Evolutionary conservation across 371 early-diverging fungal species (phyloP), one percentile per base, ranked within the genome.

Genomic region (Syncephalastrum contaminatum): DNA sequence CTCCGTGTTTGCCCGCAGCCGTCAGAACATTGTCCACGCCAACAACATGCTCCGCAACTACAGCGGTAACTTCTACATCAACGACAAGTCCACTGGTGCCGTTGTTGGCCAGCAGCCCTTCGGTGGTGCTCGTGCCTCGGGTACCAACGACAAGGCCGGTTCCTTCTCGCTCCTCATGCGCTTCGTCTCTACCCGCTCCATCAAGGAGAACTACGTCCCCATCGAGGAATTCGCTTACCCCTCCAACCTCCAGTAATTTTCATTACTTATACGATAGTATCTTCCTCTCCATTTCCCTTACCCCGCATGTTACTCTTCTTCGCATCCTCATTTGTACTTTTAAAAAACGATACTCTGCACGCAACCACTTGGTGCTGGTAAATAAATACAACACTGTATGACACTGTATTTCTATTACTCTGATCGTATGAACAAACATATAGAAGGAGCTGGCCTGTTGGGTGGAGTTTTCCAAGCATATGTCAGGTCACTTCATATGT

Each of bases 111-210:
- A 98, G 74, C 98, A 98, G 79, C 94, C 98, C 18, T 96, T 98
- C 70, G 99, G 99, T 59, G 98, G 99, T 63, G 88, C 86, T 59
- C 87, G 96, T 62, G 91, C 85, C 30, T 95, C 95, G 10, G 98
- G 99, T 56, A 98, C 99, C 24, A 97, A 98, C 73, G 99, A 98
- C 73, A 98, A 98, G 88, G 97, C 97, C 21, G 99, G 99, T 53
- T 83, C 82, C 70, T 81, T 63, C 55, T 70, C 74, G 46, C 59
- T 81, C 48, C 57, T 77, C 49, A 60, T 64, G 50, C 90, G 98
- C 63, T 98, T 96, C 80, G 88, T 95, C 25, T 94, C 94, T 21
- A 89, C 94, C 15, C 91, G 99, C 62, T 84, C 95, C 24, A 93
- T 97, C 84, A 98, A 98, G 87, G 99, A 98, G 77, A 87, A 82